These are phyloP conservation scores for Betula pendula DNA, from an alignment of 306 rosid genomes.

Conservation along the genomic window DNA sequence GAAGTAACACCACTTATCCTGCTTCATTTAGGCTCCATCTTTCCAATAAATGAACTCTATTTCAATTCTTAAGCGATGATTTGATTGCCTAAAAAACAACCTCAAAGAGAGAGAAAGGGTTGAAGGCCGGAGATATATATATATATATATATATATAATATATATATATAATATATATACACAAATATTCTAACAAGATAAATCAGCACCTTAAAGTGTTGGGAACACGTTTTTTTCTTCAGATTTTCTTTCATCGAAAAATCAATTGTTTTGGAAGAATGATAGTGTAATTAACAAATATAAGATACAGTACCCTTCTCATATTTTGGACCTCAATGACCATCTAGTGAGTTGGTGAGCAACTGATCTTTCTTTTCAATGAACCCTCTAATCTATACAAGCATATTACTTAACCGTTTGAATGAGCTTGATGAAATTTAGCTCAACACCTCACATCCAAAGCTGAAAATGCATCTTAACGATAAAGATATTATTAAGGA, in stretches of 20 bases:
- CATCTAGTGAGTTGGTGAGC: too few species aligned
- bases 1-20: not conserved
- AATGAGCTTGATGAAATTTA: not conserved
- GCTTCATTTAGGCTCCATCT: conserved; percentile 5
- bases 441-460: not conserved
- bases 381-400: too few species aligned
- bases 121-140: too few species aligned
- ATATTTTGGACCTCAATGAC: too few species aligned
- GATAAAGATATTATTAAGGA: not conserved
- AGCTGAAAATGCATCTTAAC: conserved; percentile 12
- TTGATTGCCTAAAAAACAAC: not conserved
- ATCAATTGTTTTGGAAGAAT: too few species aligned
- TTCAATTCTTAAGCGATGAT: not conserved
- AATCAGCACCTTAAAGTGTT: not conserved
- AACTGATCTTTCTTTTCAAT: too few species aligned
- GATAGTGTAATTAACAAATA: too few species aligned
- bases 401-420: too few species aligned
- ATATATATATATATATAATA: too few species aligned
- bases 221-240: not conserved
- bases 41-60: not conserved
- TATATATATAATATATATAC: too few species aligned
- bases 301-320: too few species aligned
- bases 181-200: not conserved
- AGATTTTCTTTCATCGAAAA: too few species aligned
- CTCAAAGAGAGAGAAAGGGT: not conserved